Conservation (phyloP, 495 filamentous ascomycete species). For the Daldinia decipiens region DNA sequence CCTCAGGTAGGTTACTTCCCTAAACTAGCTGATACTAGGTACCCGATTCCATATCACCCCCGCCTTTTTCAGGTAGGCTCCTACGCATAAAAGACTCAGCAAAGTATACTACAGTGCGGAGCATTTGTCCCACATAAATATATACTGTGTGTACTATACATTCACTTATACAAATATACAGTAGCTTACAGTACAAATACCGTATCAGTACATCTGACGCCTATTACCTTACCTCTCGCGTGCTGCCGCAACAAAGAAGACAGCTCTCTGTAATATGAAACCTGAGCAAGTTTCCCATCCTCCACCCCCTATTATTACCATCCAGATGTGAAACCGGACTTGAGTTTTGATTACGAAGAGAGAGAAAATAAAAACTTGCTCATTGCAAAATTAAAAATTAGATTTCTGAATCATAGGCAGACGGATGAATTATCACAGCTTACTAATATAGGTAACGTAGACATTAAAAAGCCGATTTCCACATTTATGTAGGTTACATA, state of each 20-base stretch:
- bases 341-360: constrained; percentile 16
- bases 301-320: constrained; percentile 28
- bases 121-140: constrained; percentile 19
- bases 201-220: constrained; percentile 14
- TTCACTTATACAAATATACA: not conserved
- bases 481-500: not conserved
- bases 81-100: constrained; percentile 34
- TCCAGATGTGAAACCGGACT: constrained; percentile 42
- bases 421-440: not conserved
- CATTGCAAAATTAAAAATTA: constrained; percentile 22
- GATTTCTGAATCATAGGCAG: not conserved
- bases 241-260: constrained; percentile 36
- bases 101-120: constrained; percentile 42
- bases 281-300: constrained; percentile 47
- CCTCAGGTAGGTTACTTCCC: not conserved
- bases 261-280: constrained; percentile 36
- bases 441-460: constrained; percentile 1
- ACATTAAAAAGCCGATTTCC: not conserved
- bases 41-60: not conserved
- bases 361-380: constrained; percentile 45
- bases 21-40: not conserved
- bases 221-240: constrained; percentile 18
- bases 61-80: constrained; percentile 4
- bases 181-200: not conserved
- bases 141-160: not conserved